These are phyloP conservation scores for Epichloe gansuensis DNA, from an alignment of 2,329 filamentous ascomycete genomes.

Conservation along the genomic window DNA sequence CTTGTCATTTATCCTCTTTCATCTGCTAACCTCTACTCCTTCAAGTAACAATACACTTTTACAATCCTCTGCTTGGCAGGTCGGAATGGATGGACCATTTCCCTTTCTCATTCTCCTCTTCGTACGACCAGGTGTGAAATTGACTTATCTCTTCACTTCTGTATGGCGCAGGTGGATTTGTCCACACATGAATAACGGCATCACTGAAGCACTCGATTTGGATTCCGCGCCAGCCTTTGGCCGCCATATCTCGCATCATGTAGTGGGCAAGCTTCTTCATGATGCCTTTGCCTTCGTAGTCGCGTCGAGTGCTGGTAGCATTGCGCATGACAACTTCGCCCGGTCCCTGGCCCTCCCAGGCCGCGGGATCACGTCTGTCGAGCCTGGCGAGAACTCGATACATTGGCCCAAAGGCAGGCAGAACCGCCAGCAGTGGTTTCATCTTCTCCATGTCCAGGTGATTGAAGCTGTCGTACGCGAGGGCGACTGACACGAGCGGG, in stretches of 20 bases:
- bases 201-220: slow-evolving; percentile 15
- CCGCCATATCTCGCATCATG: slow-evolving; percentile 12
- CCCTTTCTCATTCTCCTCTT: not conserved
- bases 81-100: too few relatives aligned
- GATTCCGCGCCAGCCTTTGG: slow-evolving; percentile 14
- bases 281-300: slow-evolving; percentile 15
- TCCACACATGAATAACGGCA: slow-evolving; percentile 16
- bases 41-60: too few relatives aligned
- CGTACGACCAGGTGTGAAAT: slow-evolving; percentile 2
- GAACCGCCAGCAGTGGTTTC: too few relatives aligned
- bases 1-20: too few relatives aligned
- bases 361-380: too few relatives aligned
- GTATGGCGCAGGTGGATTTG: slow-evolving; percentile 15
- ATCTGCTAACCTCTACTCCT: too few relatives aligned
- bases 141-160: slow-evolving; percentile 6
- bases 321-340: slow-evolving; percentile 16
- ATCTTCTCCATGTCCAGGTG: too few relatives aligned
- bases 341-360: slow-evolving; percentile 11
- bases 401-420: too few relatives aligned
- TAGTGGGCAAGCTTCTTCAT: slow-evolving; percentile 14
- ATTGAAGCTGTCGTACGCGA: too few relatives aligned
- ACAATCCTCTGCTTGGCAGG: too few relatives aligned
- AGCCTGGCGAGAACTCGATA: too few relatives aligned
- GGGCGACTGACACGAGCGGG: too few relatives aligned
- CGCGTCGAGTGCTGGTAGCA: slow-evolving; percentile 15